phyloP scores from a whole-genome alignment of 2,329 filamentous ascomycete genomes.

The Diaporthe nobilis region DNA sequence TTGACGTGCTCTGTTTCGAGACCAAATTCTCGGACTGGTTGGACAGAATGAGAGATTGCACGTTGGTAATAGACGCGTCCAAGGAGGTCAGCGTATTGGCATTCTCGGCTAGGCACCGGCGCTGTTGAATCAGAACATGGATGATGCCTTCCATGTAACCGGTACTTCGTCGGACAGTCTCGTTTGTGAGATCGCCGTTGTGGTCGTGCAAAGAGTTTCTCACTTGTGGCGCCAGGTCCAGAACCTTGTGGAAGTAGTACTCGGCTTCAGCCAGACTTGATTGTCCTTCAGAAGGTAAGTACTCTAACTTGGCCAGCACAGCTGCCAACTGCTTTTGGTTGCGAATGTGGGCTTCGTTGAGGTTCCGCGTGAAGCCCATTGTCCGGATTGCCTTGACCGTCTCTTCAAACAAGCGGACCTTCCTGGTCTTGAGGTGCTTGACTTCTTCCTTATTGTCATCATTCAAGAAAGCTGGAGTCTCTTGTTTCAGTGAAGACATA shows the following conservation, averaged over 20 bases:
- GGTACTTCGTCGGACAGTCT: slow-evolving; percentile 83
- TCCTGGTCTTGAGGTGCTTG: slow-evolving; percentile 91
- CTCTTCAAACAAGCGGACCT: slow-evolving; percentile 91
- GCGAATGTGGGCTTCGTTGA: slow-evolving; percentile 79
- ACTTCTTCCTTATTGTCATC: slow-evolving; percentile 89
- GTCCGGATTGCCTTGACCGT: slow-evolving; percentile 84
- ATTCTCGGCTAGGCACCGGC: slow-evolving; percentile 61
- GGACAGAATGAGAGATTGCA: slow-evolving; percentile 52
- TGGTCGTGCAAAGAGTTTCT: slow-evolving; percentile 79
- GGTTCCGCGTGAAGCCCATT: slow-evolving; percentile 91
- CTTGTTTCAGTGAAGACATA: slow-evolving; percentile 82
- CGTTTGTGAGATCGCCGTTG: slow-evolving; percentile 85
- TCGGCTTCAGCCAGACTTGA: slow-evolving; percentile 64
- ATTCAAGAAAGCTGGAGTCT: slow-evolving; percentile 84
- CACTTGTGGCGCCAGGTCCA: slow-evolving; percentile 80
- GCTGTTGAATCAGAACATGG: slow-evolving; percentile 73
- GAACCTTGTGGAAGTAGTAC: slow-evolving; percentile 82
- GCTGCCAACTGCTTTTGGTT: slow-evolving; percentile 80
- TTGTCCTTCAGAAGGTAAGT: slow-evolving; percentile 53
- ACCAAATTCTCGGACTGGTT: slow-evolving; percentile 44
- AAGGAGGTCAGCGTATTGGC: slow-evolving; percentile 57
- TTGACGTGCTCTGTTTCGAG: slow-evolving; percentile 41
- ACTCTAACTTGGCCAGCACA: slow-evolving; percentile 73
- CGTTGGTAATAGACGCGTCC: slow-evolving; percentile 52
- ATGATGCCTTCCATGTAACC: slow-evolving; percentile 91